Conservation (phyloP, 306 rosid species). For the Gastrolobium villosum region DNA sequence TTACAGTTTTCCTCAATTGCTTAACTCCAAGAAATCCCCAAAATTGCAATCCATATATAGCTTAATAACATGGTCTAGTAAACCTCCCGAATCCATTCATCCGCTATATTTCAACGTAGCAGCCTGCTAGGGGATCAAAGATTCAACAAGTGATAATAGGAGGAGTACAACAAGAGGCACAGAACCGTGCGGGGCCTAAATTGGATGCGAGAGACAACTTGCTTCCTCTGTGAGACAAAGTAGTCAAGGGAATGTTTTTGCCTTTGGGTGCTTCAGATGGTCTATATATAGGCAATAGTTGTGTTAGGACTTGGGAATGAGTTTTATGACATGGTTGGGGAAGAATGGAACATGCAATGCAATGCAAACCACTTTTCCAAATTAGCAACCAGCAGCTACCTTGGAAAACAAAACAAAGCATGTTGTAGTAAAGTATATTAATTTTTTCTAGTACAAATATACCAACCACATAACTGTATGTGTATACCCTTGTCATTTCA, state of each 20-base stretch:
- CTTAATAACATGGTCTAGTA: not conserved
- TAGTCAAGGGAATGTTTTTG: constrained; percentile 48
- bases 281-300: constrained; percentile 45
- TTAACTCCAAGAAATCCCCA: not conserved
- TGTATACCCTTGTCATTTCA: constrained; percentile 53
- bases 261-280: constrained; percentile 41
- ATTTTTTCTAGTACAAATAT: constrained; percentile 25
- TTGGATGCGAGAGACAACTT: constrained; percentile 41
- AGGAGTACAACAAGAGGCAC: constrained; percentile 36
- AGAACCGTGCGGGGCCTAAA: constrained; percentile 50
- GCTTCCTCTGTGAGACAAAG: constrained; percentile 51
- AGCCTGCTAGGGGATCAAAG: constrained; percentile 27
- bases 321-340: constrained; percentile 62
- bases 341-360: constrained; percentile 57
- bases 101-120: constrained; percentile 23
- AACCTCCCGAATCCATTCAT: constrained; percentile 13
- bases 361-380: constrained; percentile 50
- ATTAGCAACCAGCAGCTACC: constrained; percentile 41
- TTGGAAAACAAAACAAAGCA: constrained; percentile 31
- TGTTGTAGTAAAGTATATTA: constrained; percentile 5
- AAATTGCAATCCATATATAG: constrained; percentile 1
- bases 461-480: constrained; percentile 42
- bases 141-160: constrained; percentile 30
- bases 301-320: constrained; percentile 51
- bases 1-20: not conserved